phyloP scores from a whole-genome alignment of 805 yeast species.

The Candida verbasci region DNA sequence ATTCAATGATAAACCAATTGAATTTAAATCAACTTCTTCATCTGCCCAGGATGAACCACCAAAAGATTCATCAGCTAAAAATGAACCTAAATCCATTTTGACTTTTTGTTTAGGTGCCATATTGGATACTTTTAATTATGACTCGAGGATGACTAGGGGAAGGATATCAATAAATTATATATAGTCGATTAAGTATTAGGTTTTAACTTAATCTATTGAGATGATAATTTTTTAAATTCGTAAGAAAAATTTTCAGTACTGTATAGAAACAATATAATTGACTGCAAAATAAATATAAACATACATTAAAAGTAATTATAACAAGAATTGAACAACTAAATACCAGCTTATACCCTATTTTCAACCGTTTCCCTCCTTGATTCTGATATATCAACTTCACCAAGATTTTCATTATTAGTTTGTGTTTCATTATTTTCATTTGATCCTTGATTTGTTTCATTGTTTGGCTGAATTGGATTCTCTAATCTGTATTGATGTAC shows the following conservation, averaged over 20 bases:
- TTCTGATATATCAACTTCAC: constrained; percentile 6
- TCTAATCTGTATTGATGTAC: constrained; percentile 13
- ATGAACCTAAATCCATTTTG: constrained; percentile 84
- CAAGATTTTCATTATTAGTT: constrained; percentile 2
- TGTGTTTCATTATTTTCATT: constrained; percentile 1
- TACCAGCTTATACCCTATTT: constrained; percentile 9
- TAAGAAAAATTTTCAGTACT: constrained; percentile 6
- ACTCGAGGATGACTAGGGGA: no score
- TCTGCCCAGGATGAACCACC: constrained; percentile 85
- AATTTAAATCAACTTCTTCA: constrained; percentile 67
- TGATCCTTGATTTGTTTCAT: background rate
- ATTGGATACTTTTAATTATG: constrained; percentile 8
- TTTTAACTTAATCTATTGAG: constrained; percentile 1
- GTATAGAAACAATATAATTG: background rate
- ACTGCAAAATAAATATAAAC: no score
- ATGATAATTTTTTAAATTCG: background rate
- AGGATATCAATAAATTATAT: no score
- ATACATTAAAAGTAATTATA: no score
- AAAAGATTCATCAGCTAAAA: constrained; percentile 70
- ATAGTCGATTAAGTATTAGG: no score
- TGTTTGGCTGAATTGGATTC: constrained; percentile 8
- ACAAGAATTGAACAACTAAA: constrained; percentile 1
- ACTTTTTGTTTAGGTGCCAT: constrained; percentile 51
- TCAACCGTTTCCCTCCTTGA: constrained; percentile 6
- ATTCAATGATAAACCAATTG: constrained; percentile 43